Conservation (phyloP, 2,329 filamentous ascomycete genomes). For the Raffaelea ambrosiae region DNA sequence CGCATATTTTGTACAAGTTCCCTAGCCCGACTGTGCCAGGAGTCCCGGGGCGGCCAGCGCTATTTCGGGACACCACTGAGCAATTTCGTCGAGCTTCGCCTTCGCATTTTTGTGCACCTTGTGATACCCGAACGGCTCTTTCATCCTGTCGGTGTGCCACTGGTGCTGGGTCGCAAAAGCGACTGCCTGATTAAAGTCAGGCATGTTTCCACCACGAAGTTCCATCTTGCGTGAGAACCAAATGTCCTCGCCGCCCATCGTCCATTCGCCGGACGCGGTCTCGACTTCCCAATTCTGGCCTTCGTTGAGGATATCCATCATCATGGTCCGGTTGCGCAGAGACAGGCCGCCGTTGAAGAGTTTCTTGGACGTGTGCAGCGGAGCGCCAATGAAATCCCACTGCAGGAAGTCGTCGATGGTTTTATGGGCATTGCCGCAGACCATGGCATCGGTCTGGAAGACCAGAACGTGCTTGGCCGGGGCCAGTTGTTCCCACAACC, state of each 20-base stretch:
- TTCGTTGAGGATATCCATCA: constrained; percentile 33
- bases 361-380: constrained; percentile 15
- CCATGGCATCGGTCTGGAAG: constrained; percentile 29
- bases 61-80: constrained; percentile 17
- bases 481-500: constrained; percentile 27
- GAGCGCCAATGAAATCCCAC: constrained; percentile 28
- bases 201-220: constrained; percentile 11
- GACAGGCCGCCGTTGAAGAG: constrained; percentile 28
- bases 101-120: constrained; percentile 15
- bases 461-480: constrained; percentile 24
- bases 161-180: constrained; percentile 16
- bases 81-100: constrained; percentile 11
- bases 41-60: constrained; percentile 12
- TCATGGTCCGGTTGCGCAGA: constrained; percentile 24
- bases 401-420: constrained; percentile 26
- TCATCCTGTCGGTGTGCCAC: constrained; percentile 13
- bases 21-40: constrained; percentile 5
- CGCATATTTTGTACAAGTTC: too few relatives aligned
- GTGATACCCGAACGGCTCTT: constrained; percentile 17
- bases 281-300: constrained; percentile 27
- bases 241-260: constrained; percentile 16
- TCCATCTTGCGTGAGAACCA: constrained; percentile 17
- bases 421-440: constrained; percentile 21
- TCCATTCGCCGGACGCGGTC: constrained; percentile 18
- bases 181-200: constrained; percentile 9